Percentiles rank a stretch among this genome's conserved stretches.
Conservation (phyloP, 805 yeast species). For the Starmerella khaoyaiensis region DNA sequence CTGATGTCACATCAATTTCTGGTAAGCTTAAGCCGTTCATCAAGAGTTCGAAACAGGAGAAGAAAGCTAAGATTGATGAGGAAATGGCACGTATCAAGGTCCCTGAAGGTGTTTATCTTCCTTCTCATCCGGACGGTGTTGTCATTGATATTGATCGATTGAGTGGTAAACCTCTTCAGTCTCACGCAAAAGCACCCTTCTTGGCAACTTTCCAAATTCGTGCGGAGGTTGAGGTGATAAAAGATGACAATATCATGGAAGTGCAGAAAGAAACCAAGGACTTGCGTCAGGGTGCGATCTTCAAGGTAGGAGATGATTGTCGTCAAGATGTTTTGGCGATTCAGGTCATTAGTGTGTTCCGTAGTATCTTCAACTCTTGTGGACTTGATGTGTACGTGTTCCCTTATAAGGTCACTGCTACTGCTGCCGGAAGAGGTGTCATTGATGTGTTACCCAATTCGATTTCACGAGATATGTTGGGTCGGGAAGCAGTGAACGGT, state of each 20-base stretch:
- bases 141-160: conserved; percentile 82
- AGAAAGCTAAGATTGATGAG: conserved; percentile 89
- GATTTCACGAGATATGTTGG: conserved; percentile 93
- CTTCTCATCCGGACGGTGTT: conserved; percentile 93
- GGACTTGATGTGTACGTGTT: conserved; percentile 85
- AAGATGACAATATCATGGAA: conserved; percentile 13
- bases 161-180: conserved; percentile 88
- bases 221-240: conserved; percentile 30
- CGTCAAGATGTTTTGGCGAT: conserved; percentile 92
- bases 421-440: conserved; percentile 98
- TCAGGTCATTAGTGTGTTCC: conserved; percentile 80
- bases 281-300: conserved; percentile 87
- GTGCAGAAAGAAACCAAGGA: conserved; percentile 34
- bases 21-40: conserved; percentile 92
- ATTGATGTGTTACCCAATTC: conserved; percentile 95
- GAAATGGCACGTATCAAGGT: conserved; percentile 74
- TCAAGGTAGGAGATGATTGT: conserved; percentile 98
- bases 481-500: conserved; percentile 97
- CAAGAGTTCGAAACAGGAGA: conserved; percentile 88
- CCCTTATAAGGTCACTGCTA: conserved; percentile 93
- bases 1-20: conserved; percentile 82
- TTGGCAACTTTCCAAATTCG: conserved; percentile 87
- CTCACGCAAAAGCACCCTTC: conserved; percentile 98
- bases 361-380: conserved; percentile 75
- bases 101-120: conserved; percentile 76